Evolutionary conservation across 2,329 filamentous ascomycete genomes (phyloP), one percentile per base, ranked within the genome.

Genomic region (Pestalotiopsis sp.): DNA sequence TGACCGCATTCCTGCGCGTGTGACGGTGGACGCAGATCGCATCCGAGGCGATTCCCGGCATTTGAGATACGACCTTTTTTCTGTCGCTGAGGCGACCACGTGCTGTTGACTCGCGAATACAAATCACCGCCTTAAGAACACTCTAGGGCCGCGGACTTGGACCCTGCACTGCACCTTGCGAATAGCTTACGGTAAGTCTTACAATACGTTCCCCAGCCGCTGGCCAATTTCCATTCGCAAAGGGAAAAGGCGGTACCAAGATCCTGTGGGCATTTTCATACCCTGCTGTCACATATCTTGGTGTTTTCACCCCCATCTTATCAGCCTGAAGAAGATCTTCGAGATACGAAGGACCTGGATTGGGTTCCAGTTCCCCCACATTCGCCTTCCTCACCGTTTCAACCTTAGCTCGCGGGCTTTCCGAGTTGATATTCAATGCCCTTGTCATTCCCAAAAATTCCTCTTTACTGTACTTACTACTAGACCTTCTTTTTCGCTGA

Each of bases 311-410:
- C 31, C 31, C 45, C 45, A 52, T 52, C 45, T 52, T 52, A n/a
- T 23, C 14, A 52, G 45, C 14, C 14, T 52, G 20, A 9, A 52
- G 20, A 9, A 52, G 45, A n/a, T 52, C 45, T 52, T 52, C 45
- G 7, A 52, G 45, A 52, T 52, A n/a, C 14, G 45, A 20, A 20
- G 17, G n/a, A 52, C 45, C 45, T 52, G 45, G 45, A 17, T n/a
- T 52, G 4, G 45, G 45, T 52, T 52, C 45, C 45, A 52, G 20
- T 38, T 59, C 65, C 65, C 65, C 65, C 65, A 67, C 65, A 67
- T 67, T 41, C 39, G 52, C 52, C 45, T 49, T 20, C 25, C 56
- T 45, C 56, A 61, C 52, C 56, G 65, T 67, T 61, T 56, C 49
- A 23, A 41, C 39, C 58, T 41, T 57, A 56, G 65, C 25, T 45